A percentile compares a stretch with the other conserved stretches of the same genome.
Conservation (phyloP, 1,139 yeast genomes). For the Maudiozyma humilis region DNA sequence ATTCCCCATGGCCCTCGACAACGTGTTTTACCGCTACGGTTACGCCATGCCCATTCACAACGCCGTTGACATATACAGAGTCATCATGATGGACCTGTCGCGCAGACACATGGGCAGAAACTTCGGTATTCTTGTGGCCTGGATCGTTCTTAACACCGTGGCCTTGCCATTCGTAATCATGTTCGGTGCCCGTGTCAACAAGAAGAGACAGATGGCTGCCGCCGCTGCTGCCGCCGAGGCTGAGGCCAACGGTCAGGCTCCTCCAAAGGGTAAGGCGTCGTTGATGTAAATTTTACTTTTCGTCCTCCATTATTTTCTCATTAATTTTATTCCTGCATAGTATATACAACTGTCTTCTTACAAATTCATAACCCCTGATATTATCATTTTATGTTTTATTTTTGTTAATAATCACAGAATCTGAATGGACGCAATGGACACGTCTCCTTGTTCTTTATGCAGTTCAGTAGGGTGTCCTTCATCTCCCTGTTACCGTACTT, state of each 20-base stretch:
- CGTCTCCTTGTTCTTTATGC: slow-evolving; percentile 58
- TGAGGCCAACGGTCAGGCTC: not conserved
- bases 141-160: slow-evolving; percentile 46
- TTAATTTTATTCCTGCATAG: too few relatives aligned
- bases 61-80: slow-evolving; percentile 46
- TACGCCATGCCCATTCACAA: slow-evolving; percentile 59
- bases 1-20: slow-evolving; percentile 47
- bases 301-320: too few relatives aligned
- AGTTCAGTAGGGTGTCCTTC: slow-evolving; percentile 54
- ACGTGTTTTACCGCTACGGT: slow-evolving; percentile 52
- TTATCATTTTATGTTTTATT: not conserved
- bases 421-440: slow-evolving; percentile 51
- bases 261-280: not conserved
- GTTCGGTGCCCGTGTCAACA: not conserved
- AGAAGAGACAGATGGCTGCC: slow-evolving; percentile 3
- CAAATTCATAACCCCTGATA: not conserved
- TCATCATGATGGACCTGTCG: slow-evolving; percentile 50
- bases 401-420: slow-evolving; percentile 23
- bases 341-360: too few relatives aligned
- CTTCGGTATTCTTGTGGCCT: slow-evolving; percentile 47
- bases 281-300: too few relatives aligned
- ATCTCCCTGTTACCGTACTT: slow-evolving; percentile 47
- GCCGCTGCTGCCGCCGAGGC: slow-evolving; percentile 1
- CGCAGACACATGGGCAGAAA: slow-evolving; percentile 50
- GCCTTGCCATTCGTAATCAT: slow-evolving; percentile 38